Base-by-base conservation (phyloP, 805 yeast species). In the Ogataea siamensis region DNA sequence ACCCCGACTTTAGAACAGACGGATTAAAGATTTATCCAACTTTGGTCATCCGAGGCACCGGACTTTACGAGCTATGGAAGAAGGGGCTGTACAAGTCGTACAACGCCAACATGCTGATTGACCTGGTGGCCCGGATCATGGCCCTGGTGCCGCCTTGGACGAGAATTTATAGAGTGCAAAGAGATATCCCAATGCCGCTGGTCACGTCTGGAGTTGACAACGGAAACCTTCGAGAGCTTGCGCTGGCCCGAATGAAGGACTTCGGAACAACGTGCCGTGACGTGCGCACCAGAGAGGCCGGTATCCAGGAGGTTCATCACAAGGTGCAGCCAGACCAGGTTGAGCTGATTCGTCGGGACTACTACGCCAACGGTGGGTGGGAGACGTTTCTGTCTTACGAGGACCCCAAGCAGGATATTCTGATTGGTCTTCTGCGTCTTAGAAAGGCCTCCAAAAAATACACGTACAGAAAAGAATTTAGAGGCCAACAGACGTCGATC, bases 91-190 rank as follows among this genome's bases (percentile, higher is more conserved):
- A 93, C 67, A 84, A 85, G 64, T 87, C 96, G 2, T 93, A 93
- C 62, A 87, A 89, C 56, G 96, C 98, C 26, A 87, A 88, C 55
- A 96, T 91, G 6, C 70, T 93, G 52, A 85, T 93, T 33, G 99
- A 93, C 62, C 70, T 93, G 44, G 97, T 93, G 34, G 99, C 99
- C 0, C 77, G 98, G 55, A 91, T 93, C 37, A 68, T 93, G 70
- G 96, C 98, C 0, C 70, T 93, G 42, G 98, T 93, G 5, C 99
- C 99, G 17, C 99, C 99, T 3, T 93, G 99, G 99, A 93, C 99
- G 3, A 80, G 99, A 66, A 93, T 93, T 53, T 93, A 93, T 63
- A 81, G 99, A 63, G 99, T 93, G 15, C 99, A 93, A 67, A 77
- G 99, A 70, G 99, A 93, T 72, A 93, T 93, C 40, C 99, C 99